phyloP scores from a whole-genome alignment of 805 yeast species.

The Monosporozyma unispora region DNA sequence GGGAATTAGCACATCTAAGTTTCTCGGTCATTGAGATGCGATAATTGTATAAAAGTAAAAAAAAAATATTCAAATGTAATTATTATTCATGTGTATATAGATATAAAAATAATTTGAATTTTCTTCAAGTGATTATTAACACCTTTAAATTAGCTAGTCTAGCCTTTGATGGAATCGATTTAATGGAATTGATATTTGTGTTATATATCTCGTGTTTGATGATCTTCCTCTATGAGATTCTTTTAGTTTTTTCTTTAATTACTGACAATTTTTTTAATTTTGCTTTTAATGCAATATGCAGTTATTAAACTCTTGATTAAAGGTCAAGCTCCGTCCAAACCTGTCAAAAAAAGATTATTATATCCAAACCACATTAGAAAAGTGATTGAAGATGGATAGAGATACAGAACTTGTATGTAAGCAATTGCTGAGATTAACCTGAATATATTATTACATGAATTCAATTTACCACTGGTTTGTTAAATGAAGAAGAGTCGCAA shows the following conservation, averaged over 20 bases:
- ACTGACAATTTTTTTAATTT: background rate
- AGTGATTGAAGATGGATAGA: background rate
- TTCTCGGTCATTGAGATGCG: too few species aligned
- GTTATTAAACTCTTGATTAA: background rate
- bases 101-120: background rate
- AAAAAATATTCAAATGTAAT: background rate
- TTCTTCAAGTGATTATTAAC: background rate
- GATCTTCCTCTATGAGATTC: background rate
- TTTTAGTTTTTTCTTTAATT: background rate
- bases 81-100: background rate
- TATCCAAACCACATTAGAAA: background rate
- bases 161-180: too few species aligned
- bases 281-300: background rate
- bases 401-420: slow-evolving; percentile 6
- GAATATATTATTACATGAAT: background rate
- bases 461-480: background rate
- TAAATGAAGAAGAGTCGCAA: background rate
- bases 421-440: background rate
- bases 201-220: background rate
- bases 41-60: background rate
- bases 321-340: background rate
- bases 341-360: background rate
- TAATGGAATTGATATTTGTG: background rate
- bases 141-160: too few species aligned
- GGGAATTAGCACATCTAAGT: background rate